Evolutionary conservation across 2,329 filamentous ascomycete species (phyloP).

Genomic region (Fusarium protoensiforme): DNA sequence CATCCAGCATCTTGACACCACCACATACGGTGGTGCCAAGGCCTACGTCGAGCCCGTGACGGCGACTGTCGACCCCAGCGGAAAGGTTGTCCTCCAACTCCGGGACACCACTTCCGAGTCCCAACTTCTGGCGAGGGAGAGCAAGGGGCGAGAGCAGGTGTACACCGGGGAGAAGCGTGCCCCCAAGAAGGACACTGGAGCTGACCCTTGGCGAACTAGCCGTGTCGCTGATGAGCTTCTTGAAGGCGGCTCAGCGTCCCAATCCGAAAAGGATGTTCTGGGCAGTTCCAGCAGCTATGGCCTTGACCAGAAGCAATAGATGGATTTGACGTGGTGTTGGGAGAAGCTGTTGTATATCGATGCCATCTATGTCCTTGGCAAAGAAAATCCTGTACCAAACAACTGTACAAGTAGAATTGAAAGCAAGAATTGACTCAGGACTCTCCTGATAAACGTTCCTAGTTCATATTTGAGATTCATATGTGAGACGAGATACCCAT

Average conservation of each 20-base stretch:
- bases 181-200: constrained; percentile 10
- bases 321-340: constrained; percentile 5
- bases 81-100: constrained; percentile 60
- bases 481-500: neutral
- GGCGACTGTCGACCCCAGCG: constrained; percentile 61
- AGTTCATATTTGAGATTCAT: neutral
- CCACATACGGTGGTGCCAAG: constrained; percentile 64
- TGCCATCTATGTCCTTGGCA: constrained; percentile 31
- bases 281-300: constrained; percentile 54
- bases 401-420: constrained; percentile 48
- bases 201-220: constrained; percentile 35
- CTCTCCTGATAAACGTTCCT: constrained; percentile 27
- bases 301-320: constrained; percentile 42
- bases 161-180: constrained; percentile 44
- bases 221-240: constrained; percentile 46
- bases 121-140: constrained; percentile 60
- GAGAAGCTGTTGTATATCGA: constrained; percentile 38
- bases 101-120: constrained; percentile 52
- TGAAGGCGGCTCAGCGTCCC: constrained; percentile 13
- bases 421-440: constrained; percentile 29
- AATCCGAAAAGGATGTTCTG: constrained; percentile 59
- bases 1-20: constrained; percentile 58
- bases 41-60: constrained; percentile 59
- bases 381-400: constrained; percentile 43
- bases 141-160: constrained; percentile 49